Evolutionary conservation across 768 basidiomycete species (phyloP).

Genomic region (Candolleomyces aberdarensis): DNA sequence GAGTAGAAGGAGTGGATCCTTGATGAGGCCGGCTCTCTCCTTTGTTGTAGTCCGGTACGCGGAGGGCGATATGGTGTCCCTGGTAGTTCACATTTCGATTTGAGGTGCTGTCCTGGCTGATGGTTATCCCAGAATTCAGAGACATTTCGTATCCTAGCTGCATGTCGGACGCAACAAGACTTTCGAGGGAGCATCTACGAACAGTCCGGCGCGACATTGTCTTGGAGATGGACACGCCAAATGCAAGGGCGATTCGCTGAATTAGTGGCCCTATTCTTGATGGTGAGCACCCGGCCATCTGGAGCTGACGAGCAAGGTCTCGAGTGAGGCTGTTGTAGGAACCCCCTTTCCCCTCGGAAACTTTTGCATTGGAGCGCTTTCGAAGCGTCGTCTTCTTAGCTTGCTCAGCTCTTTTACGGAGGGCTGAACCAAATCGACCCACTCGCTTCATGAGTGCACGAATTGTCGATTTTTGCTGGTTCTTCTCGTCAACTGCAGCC

Average conservation of each 20-base stretch:
- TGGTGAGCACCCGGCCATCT: neutral
- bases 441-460: too few species aligned
- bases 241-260: neutral
- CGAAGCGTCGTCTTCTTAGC: too few species aligned
- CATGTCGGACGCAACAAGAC: neutral
- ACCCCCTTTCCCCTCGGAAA: neutral
- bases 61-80: constrained; percentile 5
- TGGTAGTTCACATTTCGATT: constrained; percentile 12
- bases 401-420: too few species aligned
- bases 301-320: neutral
- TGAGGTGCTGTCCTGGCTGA: constrained; percentile 12
- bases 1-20: neutral
- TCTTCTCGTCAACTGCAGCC: too few species aligned
- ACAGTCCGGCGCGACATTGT: neutral
- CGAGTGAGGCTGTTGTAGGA: neutral
- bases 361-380: neutral
- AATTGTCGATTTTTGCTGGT: too few species aligned
- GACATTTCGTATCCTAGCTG: constrained; percentile 3
- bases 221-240: neutral
- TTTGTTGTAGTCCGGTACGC: constrained; percentile 6
- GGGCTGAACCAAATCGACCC: neutral
- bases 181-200: neutral
- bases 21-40: neutral
- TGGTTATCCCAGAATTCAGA: neutral
- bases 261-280: neutral